A percentile compares a stretch with the other conserved stretches of the same genome.
phyloP scores from a whole-genome alignment of 1,139 yeast genomes.

The Candida tetrigidarum region DNA sequence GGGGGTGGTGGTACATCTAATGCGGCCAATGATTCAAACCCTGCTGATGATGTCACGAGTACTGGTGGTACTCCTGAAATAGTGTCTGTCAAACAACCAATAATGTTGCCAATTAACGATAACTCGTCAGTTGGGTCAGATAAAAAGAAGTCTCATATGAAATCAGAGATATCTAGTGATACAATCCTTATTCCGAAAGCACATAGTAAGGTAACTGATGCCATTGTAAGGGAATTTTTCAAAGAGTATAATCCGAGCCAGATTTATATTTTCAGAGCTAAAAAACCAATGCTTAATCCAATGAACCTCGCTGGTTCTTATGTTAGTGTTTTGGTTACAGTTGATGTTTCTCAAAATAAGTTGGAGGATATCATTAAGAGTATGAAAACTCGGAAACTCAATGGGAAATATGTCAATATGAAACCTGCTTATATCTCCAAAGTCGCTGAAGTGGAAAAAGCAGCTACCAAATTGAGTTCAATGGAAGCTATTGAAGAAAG shows the following conservation, averaged over 20 bases:
- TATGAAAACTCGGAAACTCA: conserved; percentile 28
- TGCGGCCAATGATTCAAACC: background rate
- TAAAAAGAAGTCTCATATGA: background rate
- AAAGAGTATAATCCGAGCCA: conserved; percentile 50
- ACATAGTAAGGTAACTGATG: conserved; percentile 42
- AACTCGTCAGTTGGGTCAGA: conserved; percentile 3
- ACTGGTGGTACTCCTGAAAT: background rate
- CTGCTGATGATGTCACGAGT: background rate
- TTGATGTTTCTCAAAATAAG: conserved; percentile 42
- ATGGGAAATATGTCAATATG: conserved; percentile 38
- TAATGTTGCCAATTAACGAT: conserved; percentile 4
- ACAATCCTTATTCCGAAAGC: conserved; percentile 58
- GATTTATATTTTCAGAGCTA: conserved; percentile 47
- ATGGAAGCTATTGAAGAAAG: conserved; percentile 4
- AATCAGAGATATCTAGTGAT: conserved; percentile 35
- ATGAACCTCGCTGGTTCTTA: conserved; percentile 20
- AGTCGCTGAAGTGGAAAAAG: conserved; percentile 43
- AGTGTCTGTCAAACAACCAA: background rate
- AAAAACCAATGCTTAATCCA: conserved; percentile 16
- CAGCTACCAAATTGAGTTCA: conserved; percentile 22
- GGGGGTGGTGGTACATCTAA: no score
- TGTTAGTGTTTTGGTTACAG: conserved; percentile 58
- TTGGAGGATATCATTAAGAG: conserved; percentile 48
- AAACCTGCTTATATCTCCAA: conserved; percentile 45
- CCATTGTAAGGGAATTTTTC: conserved; percentile 46